Evolutionary conservation across 805 yeast species (phyloP).

Genomic region (Ogataea wickerhamii): DNA sequence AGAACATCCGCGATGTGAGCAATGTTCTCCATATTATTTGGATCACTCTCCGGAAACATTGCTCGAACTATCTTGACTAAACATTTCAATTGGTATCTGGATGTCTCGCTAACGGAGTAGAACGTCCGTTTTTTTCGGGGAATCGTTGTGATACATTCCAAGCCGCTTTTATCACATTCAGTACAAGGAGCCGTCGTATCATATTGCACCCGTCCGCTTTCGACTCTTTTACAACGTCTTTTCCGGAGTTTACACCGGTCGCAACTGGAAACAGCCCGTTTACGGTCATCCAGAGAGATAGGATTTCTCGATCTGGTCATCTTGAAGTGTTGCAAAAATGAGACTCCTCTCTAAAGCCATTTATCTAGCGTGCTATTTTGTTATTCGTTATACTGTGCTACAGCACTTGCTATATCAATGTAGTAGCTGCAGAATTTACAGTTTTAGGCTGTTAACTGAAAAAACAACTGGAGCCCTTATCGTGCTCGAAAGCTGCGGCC

Average conservation of each 20-base stretch:
- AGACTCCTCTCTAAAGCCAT: too few relatives aligned
- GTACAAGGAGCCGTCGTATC: conserved; percentile 29
- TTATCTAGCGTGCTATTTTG: too few relatives aligned
- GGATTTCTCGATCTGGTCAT: conserved; percentile 1
- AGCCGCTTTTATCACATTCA: conserved; percentile 25
- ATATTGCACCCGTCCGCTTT: conserved; percentile 18
- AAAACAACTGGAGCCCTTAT: too few relatives aligned
- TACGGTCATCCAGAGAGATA: conserved; percentile 2
- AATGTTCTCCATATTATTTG: conserved; percentile 33
- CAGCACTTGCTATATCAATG: too few relatives aligned
- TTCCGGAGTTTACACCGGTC: conserved; percentile 37
- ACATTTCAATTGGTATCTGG: conserved; percentile 35
- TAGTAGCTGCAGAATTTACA: too few relatives aligned
- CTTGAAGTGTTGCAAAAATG: too few relatives aligned
- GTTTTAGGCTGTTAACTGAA: too few relatives aligned
- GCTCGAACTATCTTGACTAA: conserved; percentile 30
- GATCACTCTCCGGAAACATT: conserved; percentile 35
- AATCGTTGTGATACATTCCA: conserved; percentile 30
- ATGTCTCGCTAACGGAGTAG: conserved; percentile 31
- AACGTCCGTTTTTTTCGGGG: conserved; percentile 32
- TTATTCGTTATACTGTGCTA: too few relatives aligned
- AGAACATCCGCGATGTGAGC: conserved; percentile 26
- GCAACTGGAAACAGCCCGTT: conserved; percentile 34
- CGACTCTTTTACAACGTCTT: conserved; percentile 31
- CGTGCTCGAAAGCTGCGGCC: too few relatives aligned